Percentiles rank a stretch among this genome's conserved stretches.
Conservation (phyloP, 805 yeast genomes). For the Sugiyamaella qingdaonensis region DNA sequence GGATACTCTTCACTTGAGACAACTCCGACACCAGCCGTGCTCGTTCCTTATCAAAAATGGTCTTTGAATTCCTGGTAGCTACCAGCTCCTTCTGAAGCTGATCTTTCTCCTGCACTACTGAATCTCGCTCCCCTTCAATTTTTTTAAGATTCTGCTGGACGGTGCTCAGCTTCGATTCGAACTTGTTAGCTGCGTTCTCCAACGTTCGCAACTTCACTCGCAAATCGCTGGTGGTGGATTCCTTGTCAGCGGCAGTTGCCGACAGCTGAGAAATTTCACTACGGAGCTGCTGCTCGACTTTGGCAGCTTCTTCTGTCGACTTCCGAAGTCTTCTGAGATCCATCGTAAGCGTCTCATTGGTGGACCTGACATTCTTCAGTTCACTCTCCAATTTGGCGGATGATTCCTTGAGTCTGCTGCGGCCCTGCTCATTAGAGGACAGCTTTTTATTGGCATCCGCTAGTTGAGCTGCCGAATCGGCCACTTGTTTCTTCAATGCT, state of each 20-base stretch:
- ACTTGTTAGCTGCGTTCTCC: conserved; percentile 36
- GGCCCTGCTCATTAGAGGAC: not conserved
- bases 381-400: not conserved
- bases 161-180: conserved; percentile 23
- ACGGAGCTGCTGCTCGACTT: conserved; percentile 13
- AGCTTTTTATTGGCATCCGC: not conserved
- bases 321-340: conserved; percentile 2
- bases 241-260: conserved; percentile 38
- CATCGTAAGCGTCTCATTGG: not conserved
- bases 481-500: not conserved
- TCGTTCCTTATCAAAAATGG: conserved; percentile 19
- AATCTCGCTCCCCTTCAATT: not conserved
- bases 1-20: conserved; percentile 13
- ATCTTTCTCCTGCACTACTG: not conserved
- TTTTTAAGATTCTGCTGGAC: conserved; percentile 11
- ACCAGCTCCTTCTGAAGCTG: conserved; percentile 16
- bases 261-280: conserved; percentile 36
- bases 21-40: conserved; percentile 16
- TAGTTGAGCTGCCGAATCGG: not conserved
- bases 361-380: conserved; percentile 1
- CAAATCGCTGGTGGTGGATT: conserved; percentile 40
- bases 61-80: conserved; percentile 3
- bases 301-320: not conserved
- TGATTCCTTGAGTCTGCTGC: conserved; percentile 3
- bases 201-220: conserved; percentile 38